Conservation (phyloP, 495 filamentous ascomycete species). For the Podospora pseudopauciseta region DNA sequence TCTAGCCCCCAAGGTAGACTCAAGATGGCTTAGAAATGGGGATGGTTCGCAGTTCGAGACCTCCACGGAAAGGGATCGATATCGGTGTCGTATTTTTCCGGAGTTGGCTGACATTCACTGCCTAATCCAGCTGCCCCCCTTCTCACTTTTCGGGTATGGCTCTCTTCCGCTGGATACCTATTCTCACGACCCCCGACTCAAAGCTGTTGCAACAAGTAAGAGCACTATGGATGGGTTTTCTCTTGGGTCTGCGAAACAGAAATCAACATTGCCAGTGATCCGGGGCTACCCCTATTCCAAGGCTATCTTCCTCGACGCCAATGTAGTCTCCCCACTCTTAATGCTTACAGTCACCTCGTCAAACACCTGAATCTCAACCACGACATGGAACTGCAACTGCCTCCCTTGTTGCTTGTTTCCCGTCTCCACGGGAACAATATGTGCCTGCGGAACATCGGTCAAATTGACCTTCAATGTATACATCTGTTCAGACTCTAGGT, state of each 20-base stretch:
- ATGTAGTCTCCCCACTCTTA: constrained; percentile 18
- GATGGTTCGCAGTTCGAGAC: no score
- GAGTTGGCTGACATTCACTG: no score
- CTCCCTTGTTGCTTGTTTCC: constrained; percentile 14
- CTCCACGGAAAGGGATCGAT: no score
- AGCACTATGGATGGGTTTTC: neutral
- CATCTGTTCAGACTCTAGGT: constrained; percentile 14
- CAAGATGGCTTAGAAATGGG: neutral
- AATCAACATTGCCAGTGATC: neutral
- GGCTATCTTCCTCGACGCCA: constrained; percentile 12
- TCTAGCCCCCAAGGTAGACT: neutral
- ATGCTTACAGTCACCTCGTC: constrained; percentile 22
- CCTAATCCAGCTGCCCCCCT: no score
- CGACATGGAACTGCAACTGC: constrained; percentile 24
- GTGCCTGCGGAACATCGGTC: constrained; percentile 18
- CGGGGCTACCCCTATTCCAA: constrained; percentile 3
- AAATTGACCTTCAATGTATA: constrained; percentile 23
- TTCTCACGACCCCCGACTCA: no score
- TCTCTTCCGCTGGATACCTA: no score
- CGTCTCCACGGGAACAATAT: constrained; percentile 11
- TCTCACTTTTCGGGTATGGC: no score
- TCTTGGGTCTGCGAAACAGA: no score
- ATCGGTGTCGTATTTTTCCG: no score
- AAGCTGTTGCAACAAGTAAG: neutral
- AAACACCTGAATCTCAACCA: constrained; percentile 22